Conservation (phyloP, 2,329 filamentous ascomycete genomes). For the Nemania serpens region DNA sequence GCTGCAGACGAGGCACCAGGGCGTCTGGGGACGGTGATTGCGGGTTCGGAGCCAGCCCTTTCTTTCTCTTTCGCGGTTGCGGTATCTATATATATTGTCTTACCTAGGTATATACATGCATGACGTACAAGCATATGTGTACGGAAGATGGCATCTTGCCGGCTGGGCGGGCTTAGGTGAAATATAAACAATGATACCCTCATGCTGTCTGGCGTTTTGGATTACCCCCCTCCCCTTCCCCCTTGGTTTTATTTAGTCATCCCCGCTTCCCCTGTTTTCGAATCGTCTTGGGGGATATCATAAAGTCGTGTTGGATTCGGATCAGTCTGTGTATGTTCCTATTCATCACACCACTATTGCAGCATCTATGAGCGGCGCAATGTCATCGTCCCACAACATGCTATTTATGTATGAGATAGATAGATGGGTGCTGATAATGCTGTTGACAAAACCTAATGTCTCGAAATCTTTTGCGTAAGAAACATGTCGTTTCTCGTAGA, state of each 20-base stretch:
- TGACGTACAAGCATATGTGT: constrained; percentile 1
- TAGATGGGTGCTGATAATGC: too few species aligned
- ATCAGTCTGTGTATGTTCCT: too few species aligned
- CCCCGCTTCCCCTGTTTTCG: too few species aligned
- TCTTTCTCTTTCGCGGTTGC: too few species aligned
- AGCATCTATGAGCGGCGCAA: not conserved
- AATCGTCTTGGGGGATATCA: too few species aligned
- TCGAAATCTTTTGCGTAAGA: too few species aligned
- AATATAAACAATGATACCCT: constrained; percentile 20
- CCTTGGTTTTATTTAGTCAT: too few species aligned
- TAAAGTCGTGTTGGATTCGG: not conserved
- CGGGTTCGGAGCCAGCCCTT: too few species aligned
- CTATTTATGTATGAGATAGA: not conserved
- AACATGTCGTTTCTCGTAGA: not conserved
- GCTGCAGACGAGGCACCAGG: constrained; percentile 17
- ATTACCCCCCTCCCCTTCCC: not conserved
- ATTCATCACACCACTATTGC: not conserved
- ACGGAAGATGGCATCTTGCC: not conserved
- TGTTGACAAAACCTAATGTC: too few species aligned
- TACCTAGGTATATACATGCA: not conserved
- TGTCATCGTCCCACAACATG: not conserved
- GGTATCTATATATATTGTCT: too few species aligned
- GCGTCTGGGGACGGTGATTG: constrained; percentile 16
- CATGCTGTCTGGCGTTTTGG: constrained; percentile 1
- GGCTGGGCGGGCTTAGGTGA: not conserved